Conservation (phyloP, 371 early-diverging fungal species). For the Saksenaea vasiformis region DNA sequence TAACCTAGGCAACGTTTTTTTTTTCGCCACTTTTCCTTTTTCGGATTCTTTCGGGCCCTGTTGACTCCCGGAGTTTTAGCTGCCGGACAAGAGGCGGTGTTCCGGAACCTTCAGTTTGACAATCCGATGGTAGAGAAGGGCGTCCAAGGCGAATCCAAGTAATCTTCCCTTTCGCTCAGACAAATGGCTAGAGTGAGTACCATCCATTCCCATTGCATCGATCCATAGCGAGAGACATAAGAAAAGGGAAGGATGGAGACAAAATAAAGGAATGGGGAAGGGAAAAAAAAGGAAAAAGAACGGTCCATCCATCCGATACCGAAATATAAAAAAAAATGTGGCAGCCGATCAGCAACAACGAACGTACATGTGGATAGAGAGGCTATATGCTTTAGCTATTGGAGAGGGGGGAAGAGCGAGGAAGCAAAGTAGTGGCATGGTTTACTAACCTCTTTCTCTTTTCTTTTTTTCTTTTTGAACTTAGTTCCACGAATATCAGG, state of each 20-base stretch:
- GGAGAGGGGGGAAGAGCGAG: too few relatives aligned
- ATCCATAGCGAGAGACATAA: not conserved
- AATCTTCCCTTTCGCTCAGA: slow-evolving; percentile 5
- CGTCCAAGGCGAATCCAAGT: not conserved
- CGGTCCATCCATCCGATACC: not conserved
- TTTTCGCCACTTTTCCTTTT: too few relatives aligned
- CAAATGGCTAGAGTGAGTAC: slow-evolving; percentile 6
- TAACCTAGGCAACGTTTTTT: too few relatives aligned
- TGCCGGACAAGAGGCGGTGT: not conserved
- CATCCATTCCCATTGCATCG: not conserved
- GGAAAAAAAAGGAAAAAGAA: not conserved
- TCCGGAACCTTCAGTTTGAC: not conserved
- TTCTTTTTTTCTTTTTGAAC: slow-evolving; percentile 9
- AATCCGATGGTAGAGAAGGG: slow-evolving; percentile 1
- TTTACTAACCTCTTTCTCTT: not conserved
- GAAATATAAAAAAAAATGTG: not conserved
- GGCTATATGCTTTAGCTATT: not conserved
- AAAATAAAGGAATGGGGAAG: not conserved
- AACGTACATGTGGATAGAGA: not conserved
- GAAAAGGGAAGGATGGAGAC: not conserved
- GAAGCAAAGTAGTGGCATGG: too few relatives aligned
- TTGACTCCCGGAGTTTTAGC: not conserved
- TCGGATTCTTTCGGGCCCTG: too few relatives aligned
- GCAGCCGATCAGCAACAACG: not conserved
- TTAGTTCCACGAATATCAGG: slow-evolving; percentile 73